phyloP scores from a whole-genome alignment of 1,284 basidiomycete genomes.

The Thelephora terrestris region DNA sequence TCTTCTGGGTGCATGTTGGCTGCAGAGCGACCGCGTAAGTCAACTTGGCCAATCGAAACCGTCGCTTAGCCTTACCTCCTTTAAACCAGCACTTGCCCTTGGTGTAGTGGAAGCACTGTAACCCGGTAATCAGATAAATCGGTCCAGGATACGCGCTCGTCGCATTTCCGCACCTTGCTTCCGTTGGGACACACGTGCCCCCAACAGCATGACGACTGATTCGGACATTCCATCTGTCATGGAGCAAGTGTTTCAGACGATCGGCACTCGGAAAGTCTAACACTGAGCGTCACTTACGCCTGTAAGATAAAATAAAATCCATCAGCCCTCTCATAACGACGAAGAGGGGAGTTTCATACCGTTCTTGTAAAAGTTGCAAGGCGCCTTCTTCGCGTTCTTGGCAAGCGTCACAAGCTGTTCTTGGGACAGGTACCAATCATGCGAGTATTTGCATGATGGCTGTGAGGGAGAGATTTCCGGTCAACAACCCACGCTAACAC shows the following conservation, averaged over 20 bases:
- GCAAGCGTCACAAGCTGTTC: slow-evolving; percentile 59
- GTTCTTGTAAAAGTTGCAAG: slow-evolving; percentile 71
- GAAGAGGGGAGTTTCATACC: slow-evolving; percentile 27
- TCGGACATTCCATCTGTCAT: neutral
- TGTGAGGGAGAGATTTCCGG: slow-evolving; percentile 17
- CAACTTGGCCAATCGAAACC: neutral
- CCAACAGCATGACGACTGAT: slow-evolving; percentile 17
- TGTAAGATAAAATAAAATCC: neutral
- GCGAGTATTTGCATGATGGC: slow-evolving; percentile 70
- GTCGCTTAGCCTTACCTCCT: slow-evolving; percentile 39
- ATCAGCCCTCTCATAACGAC: neutral
- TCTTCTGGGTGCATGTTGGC: neutral
- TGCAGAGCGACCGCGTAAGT: neutral
- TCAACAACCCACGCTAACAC: slow-evolving; percentile 4
- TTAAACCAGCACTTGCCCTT: slow-evolving; percentile 77
- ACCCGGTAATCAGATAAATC: neutral
- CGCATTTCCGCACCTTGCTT: slow-evolving; percentile 24
- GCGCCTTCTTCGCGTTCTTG: slow-evolving; percentile 69
- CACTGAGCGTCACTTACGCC: slow-evolving; percentile 11
- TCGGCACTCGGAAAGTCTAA: neutral
- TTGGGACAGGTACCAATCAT: slow-evolving; percentile 58
- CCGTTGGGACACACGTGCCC: slow-evolving; percentile 74
- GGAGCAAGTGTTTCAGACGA: neutral
- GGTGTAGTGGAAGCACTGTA: slow-evolving; percentile 24
- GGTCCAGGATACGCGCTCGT: neutral